These are phyloP conservation scores for Verbena officinalis DNA, from an alignment of 257 asterid genomes.

Conservation along the genomic window DNA sequence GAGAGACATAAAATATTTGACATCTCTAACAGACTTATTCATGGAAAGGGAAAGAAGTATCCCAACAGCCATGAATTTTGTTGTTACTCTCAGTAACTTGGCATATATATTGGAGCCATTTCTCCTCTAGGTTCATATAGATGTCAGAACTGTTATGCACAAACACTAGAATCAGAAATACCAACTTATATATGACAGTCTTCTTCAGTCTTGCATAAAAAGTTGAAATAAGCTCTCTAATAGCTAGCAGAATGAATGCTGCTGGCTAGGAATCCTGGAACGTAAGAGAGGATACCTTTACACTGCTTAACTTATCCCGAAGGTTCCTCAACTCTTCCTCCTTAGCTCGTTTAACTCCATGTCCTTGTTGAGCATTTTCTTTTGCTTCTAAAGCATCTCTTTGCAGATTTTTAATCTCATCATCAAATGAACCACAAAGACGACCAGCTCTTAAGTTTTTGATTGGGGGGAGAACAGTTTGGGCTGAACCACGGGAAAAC, in stretches of 20 bases:
- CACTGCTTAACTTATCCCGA: slow-evolving; percentile 32
- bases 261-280: slow-evolving; percentile 11
- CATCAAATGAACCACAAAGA: slow-evolving; percentile 84
- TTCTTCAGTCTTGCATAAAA: slow-evolving; percentile 1
- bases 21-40: slow-evolving; percentile 6
- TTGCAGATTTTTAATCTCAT: slow-evolving; percentile 62
- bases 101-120: slow-evolving; percentile 15
- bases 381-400: slow-evolving; percentile 52
- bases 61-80: neutral
- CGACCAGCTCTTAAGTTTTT: slow-evolving; percentile 67
- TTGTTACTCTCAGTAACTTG: neutral
- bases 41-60: slow-evolving; percentile 8
- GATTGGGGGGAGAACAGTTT: slow-evolving; percentile 84
- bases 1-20: too few relatives aligned
- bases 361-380: slow-evolving; percentile 44
- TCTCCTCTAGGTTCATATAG: neutral
- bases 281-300: slow-evolving; percentile 54
- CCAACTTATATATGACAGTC: neutral
- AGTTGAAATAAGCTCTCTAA: slow-evolving; percentile 1
- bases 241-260: slow-evolving; percentile 7
- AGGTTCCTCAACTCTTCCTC: slow-evolving; percentile 63
- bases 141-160: slow-evolving; percentile 10
- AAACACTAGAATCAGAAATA: slow-evolving; percentile 2
- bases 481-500: slow-evolving; percentile 86
- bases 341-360: slow-evolving; percentile 57